Conservation (phyloP, 768 basidiomycete genomes). For the Psilocybe tampanensis region DNA sequence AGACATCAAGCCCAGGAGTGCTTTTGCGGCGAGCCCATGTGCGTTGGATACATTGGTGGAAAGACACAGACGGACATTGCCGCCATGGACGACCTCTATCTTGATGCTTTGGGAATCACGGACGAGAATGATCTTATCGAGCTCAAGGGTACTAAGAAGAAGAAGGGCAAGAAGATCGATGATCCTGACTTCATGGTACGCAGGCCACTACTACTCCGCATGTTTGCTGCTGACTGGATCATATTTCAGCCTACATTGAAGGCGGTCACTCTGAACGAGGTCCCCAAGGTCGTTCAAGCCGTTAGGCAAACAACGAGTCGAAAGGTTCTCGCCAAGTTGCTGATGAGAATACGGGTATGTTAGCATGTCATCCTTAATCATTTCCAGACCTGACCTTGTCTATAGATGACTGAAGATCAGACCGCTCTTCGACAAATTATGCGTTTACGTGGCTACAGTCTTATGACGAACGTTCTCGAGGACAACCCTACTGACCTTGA, state of each 20-base stretch:
- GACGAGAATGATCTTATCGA: constrained; percentile 85
- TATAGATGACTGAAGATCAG: constrained; percentile 85
- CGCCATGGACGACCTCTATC: constrained; percentile 91
- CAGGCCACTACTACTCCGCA: too few species aligned
- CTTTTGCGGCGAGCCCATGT: constrained; percentile 94
- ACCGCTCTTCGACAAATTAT: constrained; percentile 81
- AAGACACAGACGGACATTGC: constrained; percentile 98
- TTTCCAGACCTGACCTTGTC: neutral
- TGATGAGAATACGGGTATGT: constrained; percentile 81
- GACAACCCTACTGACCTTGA: constrained; percentile 75
- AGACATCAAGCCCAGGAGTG: constrained; percentile 95
- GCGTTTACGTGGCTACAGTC: constrained; percentile 89
- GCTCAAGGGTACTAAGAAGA: constrained; percentile 92
- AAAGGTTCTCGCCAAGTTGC: constrained; percentile 79
- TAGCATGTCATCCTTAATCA: neutral
- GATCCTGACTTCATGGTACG: constrained; percentile 91
- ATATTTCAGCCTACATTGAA: constrained; percentile 69
- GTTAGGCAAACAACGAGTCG: constrained; percentile 85
- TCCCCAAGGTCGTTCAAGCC: constrained; percentile 90
- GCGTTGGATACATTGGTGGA: constrained; percentile 94
- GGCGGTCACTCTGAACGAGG: constrained; percentile 75
- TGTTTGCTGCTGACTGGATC: too few species aligned
- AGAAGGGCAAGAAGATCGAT: constrained; percentile 90
- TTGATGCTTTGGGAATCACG: constrained; percentile 93
- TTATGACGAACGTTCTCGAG: constrained; percentile 87